These are phyloP conservation scores for Peterozyma xylosa DNA, from an alignment of 805 yeast genomes.

Conservation along the genomic window DNA sequence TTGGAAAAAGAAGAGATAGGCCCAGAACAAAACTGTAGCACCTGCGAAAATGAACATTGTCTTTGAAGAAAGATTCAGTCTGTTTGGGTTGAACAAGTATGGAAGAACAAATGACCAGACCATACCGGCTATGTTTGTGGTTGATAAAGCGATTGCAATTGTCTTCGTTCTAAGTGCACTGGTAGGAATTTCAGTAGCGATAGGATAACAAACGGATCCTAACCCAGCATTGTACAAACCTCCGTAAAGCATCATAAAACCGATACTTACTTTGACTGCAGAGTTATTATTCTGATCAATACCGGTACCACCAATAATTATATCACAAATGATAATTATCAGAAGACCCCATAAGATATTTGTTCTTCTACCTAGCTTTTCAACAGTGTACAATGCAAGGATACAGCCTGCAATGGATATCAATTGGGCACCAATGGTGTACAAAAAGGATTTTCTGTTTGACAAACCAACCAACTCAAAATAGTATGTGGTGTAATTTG, in stretches of 20 bases:
- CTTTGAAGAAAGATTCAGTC: conserved; percentile 41
- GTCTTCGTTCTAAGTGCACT: conserved; percentile 31
- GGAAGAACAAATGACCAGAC: conserved; percentile 33
- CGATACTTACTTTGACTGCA: conserved; percentile 1
- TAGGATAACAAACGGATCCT: conserved; percentile 32
- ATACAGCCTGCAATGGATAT: conserved; percentile 26
- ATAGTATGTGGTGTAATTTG: conserved; percentile 43
- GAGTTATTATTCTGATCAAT: conserved; percentile 4
- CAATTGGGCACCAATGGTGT: conserved; percentile 22
- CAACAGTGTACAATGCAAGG: conserved; percentile 53
- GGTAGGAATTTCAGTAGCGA: conserved; percentile 32
- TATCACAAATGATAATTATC: conserved; percentile 15
- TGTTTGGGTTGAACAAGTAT: conserved; percentile 38
- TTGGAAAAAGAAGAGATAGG: conserved; percentile 41
- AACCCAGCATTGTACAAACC: conserved; percentile 28
- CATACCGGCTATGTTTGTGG: conserved; percentile 24
- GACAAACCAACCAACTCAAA: conserved; percentile 41
- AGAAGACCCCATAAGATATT: conserved; percentile 19
- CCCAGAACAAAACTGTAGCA: conserved; percentile 18
- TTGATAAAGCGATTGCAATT: conserved; percentile 23
- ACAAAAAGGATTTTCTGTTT: conserved; percentile 13
- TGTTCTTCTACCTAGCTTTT: conserved; percentile 58
- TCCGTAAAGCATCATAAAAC: conserved; percentile 15
- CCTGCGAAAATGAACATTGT: conserved; percentile 43
- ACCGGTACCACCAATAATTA: conserved; percentile 14